phyloP scores from a whole-genome alignment of 2,329 filamentous ascomycete species.

The Tolypocladium amazonense region DNA sequence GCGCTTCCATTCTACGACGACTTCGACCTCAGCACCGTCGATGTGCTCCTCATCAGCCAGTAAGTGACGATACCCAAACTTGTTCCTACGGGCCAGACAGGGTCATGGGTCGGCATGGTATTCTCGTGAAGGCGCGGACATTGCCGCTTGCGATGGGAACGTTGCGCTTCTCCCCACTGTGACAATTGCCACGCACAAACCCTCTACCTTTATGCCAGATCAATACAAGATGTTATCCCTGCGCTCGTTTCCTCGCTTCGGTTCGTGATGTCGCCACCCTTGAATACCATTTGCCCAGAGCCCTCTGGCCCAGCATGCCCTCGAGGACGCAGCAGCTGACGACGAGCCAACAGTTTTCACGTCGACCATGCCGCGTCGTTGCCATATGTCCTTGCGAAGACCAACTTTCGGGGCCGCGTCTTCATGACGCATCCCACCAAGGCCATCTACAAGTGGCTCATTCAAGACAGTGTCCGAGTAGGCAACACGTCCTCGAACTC shows the following conservation, averaged over 20 bases:
- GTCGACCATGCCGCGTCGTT: conserved; percentile 98
- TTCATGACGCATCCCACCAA: conserved; percentile 99
- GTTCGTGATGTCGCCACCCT: conserved; percentile 5
- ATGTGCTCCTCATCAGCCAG: conserved; percentile 97
- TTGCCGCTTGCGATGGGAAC: not conserved
- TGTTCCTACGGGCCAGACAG: not conserved
- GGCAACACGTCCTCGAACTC: conserved; percentile 57
- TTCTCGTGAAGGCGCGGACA: conserved; percentile 3
- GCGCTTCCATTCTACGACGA: conserved; percentile 96
- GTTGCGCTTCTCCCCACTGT: not conserved
- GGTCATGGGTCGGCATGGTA: not conserved
- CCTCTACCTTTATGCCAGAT: conserved; percentile 22
- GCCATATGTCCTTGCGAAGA: conserved; percentile 94
- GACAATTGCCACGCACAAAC: not conserved
- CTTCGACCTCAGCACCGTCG: conserved; percentile 93
- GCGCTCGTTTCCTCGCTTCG: not conserved
- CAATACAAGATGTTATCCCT: conserved; percentile 24
- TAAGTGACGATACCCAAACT: conserved; percentile 43
- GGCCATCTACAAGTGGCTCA: conserved; percentile 99
- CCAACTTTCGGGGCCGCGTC: conserved; percentile 90
- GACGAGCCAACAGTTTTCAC: conserved; percentile 65
- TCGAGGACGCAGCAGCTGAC: not conserved
- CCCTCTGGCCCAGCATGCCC: not conserved
- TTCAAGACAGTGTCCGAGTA: conserved; percentile 91
- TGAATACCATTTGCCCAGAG: not conserved